Conservation (phyloP, 345 rosid genomes). For the Zanthoxylum bungeanum region DNA sequence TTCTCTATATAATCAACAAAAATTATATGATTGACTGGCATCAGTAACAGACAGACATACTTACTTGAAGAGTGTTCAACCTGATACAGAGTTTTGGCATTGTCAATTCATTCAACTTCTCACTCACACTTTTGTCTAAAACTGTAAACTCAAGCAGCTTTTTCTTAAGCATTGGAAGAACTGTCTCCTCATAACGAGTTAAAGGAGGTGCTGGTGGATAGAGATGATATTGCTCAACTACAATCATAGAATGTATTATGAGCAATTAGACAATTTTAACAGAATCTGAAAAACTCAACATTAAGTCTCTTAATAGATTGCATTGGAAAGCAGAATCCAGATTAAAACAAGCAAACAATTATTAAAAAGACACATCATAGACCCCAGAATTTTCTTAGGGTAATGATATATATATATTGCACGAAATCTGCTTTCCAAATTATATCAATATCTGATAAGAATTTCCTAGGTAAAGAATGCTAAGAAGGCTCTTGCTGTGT, state of each 20-base stretch:
- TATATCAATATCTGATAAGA: background rate
- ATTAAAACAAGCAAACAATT: background rate
- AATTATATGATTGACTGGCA: background rate
- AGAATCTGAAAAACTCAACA: background rate
- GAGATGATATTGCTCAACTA: conserved; percentile 80
- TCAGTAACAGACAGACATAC: conserved; percentile 11
- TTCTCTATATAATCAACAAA: background rate
- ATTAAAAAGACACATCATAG: background rate
- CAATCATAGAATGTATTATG: conserved; percentile 23
- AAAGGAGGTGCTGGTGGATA: conserved; percentile 87
- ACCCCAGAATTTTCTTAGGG: background rate
- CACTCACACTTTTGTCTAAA: conserved; percentile 45
- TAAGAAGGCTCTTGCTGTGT: background rate
- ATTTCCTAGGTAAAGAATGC: background rate
- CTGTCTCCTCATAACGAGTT: conserved; percentile 75
- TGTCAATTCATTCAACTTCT: conserved; percentile 59
- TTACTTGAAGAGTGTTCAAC: conserved; percentile 87
- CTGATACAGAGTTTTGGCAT: conserved; percentile 80
- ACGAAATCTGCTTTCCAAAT: background rate
- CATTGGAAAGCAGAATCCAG: background rate
- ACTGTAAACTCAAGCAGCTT: conserved; percentile 49
- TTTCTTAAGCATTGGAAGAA: conserved; percentile 58
- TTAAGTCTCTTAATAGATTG: background rate
- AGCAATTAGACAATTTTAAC: conserved; percentile 8
- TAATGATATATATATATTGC: background rate